Evolutionary conservation across 495 filamentous ascomycete genomes (phyloP).

Genomic region (Aspergillus avenaceus): DNA sequence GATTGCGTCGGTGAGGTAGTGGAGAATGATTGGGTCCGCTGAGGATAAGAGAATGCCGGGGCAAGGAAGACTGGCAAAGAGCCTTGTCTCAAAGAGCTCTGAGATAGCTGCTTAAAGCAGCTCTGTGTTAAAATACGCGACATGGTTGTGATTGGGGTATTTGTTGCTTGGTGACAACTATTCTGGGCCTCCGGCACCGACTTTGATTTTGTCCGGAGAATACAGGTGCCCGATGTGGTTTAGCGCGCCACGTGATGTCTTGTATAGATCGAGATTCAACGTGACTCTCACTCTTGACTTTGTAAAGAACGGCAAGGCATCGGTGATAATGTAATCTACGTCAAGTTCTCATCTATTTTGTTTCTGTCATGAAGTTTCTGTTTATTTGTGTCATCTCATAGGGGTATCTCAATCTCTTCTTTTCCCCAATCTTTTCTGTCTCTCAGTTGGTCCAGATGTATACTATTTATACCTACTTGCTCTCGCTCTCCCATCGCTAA

Average conservation of each 20-base stretch:
- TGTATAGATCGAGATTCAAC: conserved; percentile 8
- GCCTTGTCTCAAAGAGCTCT: conserved; percentile 26
- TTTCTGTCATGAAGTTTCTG: too few species aligned
- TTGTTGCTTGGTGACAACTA: conserved; percentile 14
- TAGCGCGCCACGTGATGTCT: conserved; percentile 29
- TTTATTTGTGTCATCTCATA: too few species aligned
- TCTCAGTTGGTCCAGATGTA: too few species aligned
- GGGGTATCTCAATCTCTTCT: too few species aligned
- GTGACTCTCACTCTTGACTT: background rate
- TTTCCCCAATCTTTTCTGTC: too few species aligned
- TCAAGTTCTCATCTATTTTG: too few species aligned
- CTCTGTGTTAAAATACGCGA: conserved; percentile 32
- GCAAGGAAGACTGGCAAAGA: conserved; percentile 68
- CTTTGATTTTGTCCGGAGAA: conserved; percentile 34
- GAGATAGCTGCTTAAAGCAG: conserved; percentile 40
- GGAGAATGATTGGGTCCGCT: conserved; percentile 62
- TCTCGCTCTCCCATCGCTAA: too few species aligned
- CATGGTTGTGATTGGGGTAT: conserved; percentile 28
- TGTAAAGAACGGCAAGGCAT: background rate
- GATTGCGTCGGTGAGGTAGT: conserved; percentile 61
- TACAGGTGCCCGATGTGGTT: conserved; percentile 20
- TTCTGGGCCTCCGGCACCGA: conserved; percentile 21
- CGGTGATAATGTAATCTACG: too few species aligned
- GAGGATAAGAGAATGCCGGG: conserved; percentile 59
- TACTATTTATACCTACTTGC: too few species aligned